phyloP scores from a whole-genome alignment of 106 monocot species.

The Xerophyta viscosa region DNA sequence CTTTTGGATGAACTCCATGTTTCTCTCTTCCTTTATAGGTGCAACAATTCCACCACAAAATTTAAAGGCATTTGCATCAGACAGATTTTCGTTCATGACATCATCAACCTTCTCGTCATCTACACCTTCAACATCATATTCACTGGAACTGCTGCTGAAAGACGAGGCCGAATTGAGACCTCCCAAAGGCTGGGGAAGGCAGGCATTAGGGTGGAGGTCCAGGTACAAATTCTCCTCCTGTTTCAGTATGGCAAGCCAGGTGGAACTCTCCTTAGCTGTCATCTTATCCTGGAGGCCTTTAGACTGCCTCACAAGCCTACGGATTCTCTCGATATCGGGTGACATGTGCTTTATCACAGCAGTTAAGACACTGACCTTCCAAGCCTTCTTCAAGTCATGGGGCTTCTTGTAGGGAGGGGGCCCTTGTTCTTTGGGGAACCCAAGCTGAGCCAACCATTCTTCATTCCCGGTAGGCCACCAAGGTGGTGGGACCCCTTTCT shows the following conservation, averaged over 20 bases:
- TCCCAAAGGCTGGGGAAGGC: constrained; percentile 5
- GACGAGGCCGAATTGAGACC: constrained; percentile 16
- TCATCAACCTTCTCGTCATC: constrained; percentile 11
- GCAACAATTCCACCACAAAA: background rate
- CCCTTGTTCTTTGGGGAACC: constrained; percentile 14
- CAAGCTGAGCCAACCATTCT: constrained; percentile 31
- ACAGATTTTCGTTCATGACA: constrained; percentile 6
- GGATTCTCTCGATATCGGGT: constrained; percentile 29
- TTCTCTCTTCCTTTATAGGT: constrained; percentile 25
- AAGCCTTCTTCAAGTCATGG: constrained; percentile 41
- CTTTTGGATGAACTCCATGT: constrained; percentile 34
- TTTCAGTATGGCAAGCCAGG: constrained; percentile 19
- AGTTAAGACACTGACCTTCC: constrained; percentile 31
- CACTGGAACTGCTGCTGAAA: constrained; percentile 26
- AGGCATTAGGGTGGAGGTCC: constrained; percentile 31
- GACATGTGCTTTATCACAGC: constrained; percentile 34
- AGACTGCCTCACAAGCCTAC: constrained; percentile 24
- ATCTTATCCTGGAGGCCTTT: constrained; percentile 36
- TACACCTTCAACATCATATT: constrained; percentile 46
- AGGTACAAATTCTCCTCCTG: constrained; percentile 37
- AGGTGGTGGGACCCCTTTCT: constrained; percentile 29
- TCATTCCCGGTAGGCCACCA: constrained; percentile 38
- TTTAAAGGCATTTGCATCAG: background rate
- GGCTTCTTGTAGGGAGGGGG: constrained; percentile 40
- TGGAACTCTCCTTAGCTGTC: constrained; percentile 26